Percentiles rank a stretch among this genome's conserved stretches.
Conservation (phyloP, 441 rosid species). For the Croton laevigatus region DNA sequence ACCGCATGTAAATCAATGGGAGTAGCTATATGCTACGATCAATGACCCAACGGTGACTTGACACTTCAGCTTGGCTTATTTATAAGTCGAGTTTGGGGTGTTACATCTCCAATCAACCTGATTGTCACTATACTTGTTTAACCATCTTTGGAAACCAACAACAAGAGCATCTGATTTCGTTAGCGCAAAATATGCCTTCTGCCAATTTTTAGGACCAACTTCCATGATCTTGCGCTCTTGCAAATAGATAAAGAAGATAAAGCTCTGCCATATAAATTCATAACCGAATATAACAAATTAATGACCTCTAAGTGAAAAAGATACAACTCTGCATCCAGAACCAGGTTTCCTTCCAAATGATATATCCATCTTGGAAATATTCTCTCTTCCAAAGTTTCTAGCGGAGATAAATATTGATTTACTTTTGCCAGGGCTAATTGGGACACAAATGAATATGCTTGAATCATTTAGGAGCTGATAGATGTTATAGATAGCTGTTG, state of each 20-base stretch:
- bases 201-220: constrained; percentile 69
- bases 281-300: constrained; percentile 20
- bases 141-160: constrained; percentile 81
- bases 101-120: constrained; percentile 75
- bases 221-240: constrained; percentile 84
- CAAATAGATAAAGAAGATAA: no score
- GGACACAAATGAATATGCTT: constrained; percentile 67
- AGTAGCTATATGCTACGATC: no score
- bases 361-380: constrained; percentile 83
- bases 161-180: constrained; percentile 76
- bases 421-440: constrained; percentile 87
- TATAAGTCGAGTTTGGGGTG: no score
- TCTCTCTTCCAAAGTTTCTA: constrained; percentile 64
- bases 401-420: constrained; percentile 79
- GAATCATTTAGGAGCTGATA: no score
- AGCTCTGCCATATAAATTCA: no score
- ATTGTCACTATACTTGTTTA: constrained; percentile 60
- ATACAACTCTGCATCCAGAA: constrained; percentile 85
- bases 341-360: constrained; percentile 67
- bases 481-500: no score
- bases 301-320: constrained; percentile 88
- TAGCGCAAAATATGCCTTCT: constrained; percentile 76
- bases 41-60: no score
- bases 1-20: no score
- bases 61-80: no score